Evolutionary conservation across 345 rosid genomes (phyloP).

Genomic region (Linum trigynum): DNA sequence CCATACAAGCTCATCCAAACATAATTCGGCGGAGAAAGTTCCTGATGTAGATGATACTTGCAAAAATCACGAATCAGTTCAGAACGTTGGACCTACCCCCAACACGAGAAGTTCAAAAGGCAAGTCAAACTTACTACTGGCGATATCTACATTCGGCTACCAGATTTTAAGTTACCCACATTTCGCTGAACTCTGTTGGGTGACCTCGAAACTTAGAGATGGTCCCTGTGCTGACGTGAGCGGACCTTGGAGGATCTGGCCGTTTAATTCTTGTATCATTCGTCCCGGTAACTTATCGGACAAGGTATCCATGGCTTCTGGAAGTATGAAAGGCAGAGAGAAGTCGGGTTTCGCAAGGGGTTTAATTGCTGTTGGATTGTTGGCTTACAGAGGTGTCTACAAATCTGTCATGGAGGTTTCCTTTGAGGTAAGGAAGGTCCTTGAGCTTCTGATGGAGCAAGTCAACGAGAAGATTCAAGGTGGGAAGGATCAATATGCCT

Average conservation of each 20-base stretch:
- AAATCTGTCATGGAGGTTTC: conserved; percentile 66
- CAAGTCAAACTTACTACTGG: conserved; percentile 61
- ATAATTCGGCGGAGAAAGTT: conserved; percentile 18
- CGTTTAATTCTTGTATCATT: conserved; percentile 83
- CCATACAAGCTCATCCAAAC: conserved; percentile 19
- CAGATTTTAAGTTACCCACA: conserved; percentile 85
- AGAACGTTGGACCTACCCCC: conserved; percentile 25
- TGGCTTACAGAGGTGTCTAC: conserved; percentile 71
- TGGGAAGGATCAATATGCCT: conserved; percentile 74
- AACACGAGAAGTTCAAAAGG: conserved; percentile 48
- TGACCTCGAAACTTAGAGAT: conserved; percentile 81
- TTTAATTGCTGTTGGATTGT: conserved; percentile 74
- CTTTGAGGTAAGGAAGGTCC: conserved; percentile 72
- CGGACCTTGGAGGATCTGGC: conserved; percentile 95
- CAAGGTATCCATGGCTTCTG: conserved; percentile 32
- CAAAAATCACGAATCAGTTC: conserved; percentile 20
- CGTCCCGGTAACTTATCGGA: conserved; percentile 49
- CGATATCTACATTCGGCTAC: conserved; percentile 72
- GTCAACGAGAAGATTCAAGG: conserved; percentile 62
- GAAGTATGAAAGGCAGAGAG: conserved; percentile 53
- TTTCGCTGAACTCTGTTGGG: conserved; percentile 98
- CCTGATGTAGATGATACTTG: conserved; percentile 15
- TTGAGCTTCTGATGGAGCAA: conserved; percentile 72
- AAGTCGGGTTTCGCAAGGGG: conserved; percentile 65
- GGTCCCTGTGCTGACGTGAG: conserved; percentile 74